phyloP scores from a whole-genome alignment of 331 rosid species.

The Dryas integrifolia region DNA sequence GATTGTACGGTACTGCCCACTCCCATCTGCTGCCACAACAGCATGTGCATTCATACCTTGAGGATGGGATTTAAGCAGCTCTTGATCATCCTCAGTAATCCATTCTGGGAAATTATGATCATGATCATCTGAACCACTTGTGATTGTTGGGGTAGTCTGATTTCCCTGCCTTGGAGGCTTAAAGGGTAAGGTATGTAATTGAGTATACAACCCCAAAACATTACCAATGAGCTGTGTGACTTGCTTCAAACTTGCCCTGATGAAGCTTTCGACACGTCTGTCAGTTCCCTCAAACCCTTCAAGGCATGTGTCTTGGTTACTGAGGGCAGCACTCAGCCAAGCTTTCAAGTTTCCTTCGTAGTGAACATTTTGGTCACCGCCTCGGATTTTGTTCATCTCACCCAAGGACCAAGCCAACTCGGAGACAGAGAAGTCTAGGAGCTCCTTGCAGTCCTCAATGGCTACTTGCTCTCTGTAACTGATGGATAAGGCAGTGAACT shows the following conservation, averaged over 20 bases:
- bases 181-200: conserved; percentile 57
- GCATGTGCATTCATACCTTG: conserved; percentile 41
- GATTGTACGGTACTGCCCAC: conserved; percentile 63
- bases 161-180: conserved; percentile 35
- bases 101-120: conserved; percentile 53
- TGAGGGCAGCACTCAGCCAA: conserved; percentile 91
- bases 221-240: conserved; percentile 83
- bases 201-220: conserved; percentile 67
- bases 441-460: conserved; percentile 89
- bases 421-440: conserved; percentile 73
- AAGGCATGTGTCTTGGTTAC: conserved; percentile 93
- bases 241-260: conserved; percentile 74
- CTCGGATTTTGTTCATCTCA: conserved; percentile 66
- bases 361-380: conserved; percentile 40
- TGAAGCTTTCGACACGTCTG: conserved; percentile 59
- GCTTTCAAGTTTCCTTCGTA: conserved; percentile 73
- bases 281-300: conserved; percentile 97
- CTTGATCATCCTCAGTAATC: conserved; percentile 66
- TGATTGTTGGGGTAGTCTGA: conserved; percentile 5
- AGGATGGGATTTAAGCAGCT: conserved; percentile 44
- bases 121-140: not conserved
- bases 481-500: conserved; percentile 58
- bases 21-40: conserved; percentile 79
- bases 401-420: conserved; percentile 86
- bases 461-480: conserved; percentile 76